Evolutionary conservation across 257 asterid species (phyloP).

Genomic region (Handroanthus guayacan): DNA sequence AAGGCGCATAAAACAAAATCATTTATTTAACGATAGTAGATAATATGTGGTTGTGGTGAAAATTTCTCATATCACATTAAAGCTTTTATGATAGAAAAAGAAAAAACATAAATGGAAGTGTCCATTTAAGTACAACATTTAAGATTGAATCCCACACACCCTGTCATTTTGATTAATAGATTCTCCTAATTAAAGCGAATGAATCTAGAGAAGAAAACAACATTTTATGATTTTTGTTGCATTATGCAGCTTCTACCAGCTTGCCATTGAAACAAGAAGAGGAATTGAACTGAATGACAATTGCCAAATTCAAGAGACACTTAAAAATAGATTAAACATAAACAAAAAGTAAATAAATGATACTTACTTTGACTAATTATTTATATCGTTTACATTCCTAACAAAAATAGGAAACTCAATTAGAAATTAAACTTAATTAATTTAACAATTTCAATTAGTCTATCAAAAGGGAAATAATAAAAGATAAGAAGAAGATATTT

Average conservation of each 20-base stretch:
- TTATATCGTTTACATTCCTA: neutral
- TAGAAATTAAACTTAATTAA: constrained; percentile 4
- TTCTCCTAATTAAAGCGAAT: neutral
- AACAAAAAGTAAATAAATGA: neutral
- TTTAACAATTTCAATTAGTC: neutral
- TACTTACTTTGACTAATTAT: neutral
- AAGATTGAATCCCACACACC: too few species aligned
- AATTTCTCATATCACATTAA: too few species aligned
- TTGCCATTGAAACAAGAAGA: constrained; percentile 20
- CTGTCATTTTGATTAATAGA: neutral
- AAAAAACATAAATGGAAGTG: too few species aligned
- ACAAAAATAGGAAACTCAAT: neutral
- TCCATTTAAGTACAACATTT: too few species aligned
- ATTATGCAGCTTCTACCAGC: too few species aligned
- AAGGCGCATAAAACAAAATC: too few species aligned
- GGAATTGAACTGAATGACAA: neutral
- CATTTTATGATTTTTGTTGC: too few species aligned
- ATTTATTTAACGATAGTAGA: too few species aligned
- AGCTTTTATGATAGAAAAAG: too few species aligned
- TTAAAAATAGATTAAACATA: constrained; percentile 14
- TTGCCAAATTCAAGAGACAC: constrained; percentile 21
- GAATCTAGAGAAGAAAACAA: neutral
- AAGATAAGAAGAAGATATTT: neutral
- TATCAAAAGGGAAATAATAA: constrained; percentile 11
- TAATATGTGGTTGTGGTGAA: too few species aligned